Evolutionary conservation across 2,329 filamentous ascomycete genomes (phyloP).

Genomic region (Colletotrichum australisinense): DNA sequence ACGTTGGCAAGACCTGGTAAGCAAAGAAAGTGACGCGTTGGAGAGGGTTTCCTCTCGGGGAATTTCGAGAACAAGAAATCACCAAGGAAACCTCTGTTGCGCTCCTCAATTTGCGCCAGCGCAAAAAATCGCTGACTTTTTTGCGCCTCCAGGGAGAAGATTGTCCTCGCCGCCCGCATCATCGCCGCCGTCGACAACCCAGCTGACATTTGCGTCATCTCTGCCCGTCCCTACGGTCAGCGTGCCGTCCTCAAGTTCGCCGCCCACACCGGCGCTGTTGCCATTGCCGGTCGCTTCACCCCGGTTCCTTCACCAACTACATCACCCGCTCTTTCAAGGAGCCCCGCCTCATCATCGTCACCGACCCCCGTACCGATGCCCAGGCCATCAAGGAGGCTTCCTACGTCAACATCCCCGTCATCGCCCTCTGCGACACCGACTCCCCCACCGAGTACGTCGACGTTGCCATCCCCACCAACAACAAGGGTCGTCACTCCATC

Average conservation of each 20-base stretch:
- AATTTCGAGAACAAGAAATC: neutral
- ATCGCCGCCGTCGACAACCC: constrained; percentile 99
- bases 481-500: constrained; percentile 99
- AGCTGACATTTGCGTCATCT: constrained; percentile 99
- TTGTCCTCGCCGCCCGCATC: constrained; percentile 97
- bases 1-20: constrained; percentile 99
- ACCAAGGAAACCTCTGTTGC: neutral
- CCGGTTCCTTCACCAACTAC: constrained; percentile 99
- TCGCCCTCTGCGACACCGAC: constrained; percentile 98
- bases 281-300: constrained; percentile 99
- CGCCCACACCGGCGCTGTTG: constrained; percentile 95
- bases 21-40: constrained; percentile 46
- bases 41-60: neutral
- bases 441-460: constrained; percentile 99
- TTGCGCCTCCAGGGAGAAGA: constrained; percentile 85
- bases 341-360: constrained; percentile 98
- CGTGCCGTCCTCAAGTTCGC: constrained; percentile 99
- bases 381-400: constrained; percentile 99
- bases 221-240: constrained; percentile 98
- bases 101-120: neutral
- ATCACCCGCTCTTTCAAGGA: constrained; percentile 99
- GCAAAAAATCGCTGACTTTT: constrained; percentile 17
- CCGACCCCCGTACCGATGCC: constrained; percentile 98
- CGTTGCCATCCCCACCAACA: constrained; percentile 99
- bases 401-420: constrained; percentile 99